These are phyloP conservation scores for Rhodosporidiobolus odoratus DNA, from an alignment of 768 basidiomycete species.

Conservation along the genomic window DNA sequence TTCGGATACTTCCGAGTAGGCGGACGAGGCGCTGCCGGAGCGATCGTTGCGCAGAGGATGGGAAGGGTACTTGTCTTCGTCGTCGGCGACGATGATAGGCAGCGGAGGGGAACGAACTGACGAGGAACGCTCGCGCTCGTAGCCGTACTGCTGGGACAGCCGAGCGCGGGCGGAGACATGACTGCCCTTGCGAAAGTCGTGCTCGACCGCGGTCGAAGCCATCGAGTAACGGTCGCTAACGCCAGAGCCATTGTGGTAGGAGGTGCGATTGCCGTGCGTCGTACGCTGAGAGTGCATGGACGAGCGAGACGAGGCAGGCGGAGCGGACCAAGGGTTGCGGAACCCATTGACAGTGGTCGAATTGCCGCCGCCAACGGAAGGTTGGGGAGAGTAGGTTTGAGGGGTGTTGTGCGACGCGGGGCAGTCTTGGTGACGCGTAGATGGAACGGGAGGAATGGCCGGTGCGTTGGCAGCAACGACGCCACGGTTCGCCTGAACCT, in stretches of 20 bases:
- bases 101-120: background rate
- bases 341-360: conserved; percentile 5
- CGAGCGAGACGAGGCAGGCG: background rate
- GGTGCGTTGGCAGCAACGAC: background rate
- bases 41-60: background rate
- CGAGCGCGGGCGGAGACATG: background rate
- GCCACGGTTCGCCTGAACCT: conserved; percentile 6
- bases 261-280: background rate
- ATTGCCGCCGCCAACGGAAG: background rate
- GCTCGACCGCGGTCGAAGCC: conserved; percentile 4
- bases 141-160: background rate
- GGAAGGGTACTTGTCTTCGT: background rate
- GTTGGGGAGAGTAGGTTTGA: background rate
- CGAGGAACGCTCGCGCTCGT: background rate
- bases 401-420: background rate
- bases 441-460: background rate
- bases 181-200: background rate
- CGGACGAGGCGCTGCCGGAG: background rate
- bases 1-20: background rate
- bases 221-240: background rate
- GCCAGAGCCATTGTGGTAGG: background rate
- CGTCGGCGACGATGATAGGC: background rate
- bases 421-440: background rate
- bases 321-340: conserved; percentile 10
- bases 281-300: conserved; percentile 11